Percentiles rank a stretch among this genome's conserved stretches.
Conservation (phyloP, 139 green algal species). For the Axilococcus clingmanii region DNA sequence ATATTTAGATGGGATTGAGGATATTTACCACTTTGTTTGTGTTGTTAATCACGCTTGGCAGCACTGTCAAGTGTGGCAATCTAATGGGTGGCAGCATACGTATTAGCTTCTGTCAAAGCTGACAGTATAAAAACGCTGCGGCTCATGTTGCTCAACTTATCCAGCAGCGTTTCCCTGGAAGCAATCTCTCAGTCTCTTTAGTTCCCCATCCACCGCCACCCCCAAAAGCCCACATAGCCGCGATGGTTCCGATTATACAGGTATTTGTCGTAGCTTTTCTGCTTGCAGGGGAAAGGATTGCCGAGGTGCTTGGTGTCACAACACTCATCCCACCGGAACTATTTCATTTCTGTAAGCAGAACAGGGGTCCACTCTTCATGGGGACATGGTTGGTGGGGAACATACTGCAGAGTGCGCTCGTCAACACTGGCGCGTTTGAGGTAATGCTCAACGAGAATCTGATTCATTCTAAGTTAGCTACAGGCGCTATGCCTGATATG, state of each 20-base stretch:
- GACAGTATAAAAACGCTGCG: slow-evolving; percentile 59
- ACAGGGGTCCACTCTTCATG: slow-evolving; percentile 17
- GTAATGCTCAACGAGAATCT: slow-evolving; percentile 45
- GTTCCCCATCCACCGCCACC: slow-evolving; percentile 36
- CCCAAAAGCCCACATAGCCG: slow-evolving; percentile 16
- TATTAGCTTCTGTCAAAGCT: slow-evolving; percentile 47
- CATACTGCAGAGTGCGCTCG: slow-evolving; percentile 36
- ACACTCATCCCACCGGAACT: slow-evolving; percentile 6
- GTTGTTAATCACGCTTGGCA: neutral
- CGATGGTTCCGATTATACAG: slow-evolving; percentile 25
- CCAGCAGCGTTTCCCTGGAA: slow-evolving; percentile 30
- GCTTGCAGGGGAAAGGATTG: slow-evolving; percentile 31
- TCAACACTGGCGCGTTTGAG: slow-evolving; percentile 61
- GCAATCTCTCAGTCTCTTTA: slow-evolving; percentile 33
- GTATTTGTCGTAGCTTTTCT: slow-evolving; percentile 28
- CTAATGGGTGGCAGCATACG: slow-evolving; percentile 13
- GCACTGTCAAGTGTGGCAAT: neutral
- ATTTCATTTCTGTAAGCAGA: slow-evolving; percentile 20
- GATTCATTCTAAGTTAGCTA: slow-evolving; percentile 48
- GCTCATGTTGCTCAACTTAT: slow-evolving; percentile 47
- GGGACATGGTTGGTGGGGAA: slow-evolving; percentile 50
- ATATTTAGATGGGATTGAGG: neutral
- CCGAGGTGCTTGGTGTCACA: slow-evolving; percentile 25
- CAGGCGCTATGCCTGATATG: slow-evolving; percentile 36
- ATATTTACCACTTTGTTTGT: neutral